Base-by-base conservation (phyloP, 2,329 filamentous ascomycete genomes). In the Stachybotrys echinatus region DNA sequence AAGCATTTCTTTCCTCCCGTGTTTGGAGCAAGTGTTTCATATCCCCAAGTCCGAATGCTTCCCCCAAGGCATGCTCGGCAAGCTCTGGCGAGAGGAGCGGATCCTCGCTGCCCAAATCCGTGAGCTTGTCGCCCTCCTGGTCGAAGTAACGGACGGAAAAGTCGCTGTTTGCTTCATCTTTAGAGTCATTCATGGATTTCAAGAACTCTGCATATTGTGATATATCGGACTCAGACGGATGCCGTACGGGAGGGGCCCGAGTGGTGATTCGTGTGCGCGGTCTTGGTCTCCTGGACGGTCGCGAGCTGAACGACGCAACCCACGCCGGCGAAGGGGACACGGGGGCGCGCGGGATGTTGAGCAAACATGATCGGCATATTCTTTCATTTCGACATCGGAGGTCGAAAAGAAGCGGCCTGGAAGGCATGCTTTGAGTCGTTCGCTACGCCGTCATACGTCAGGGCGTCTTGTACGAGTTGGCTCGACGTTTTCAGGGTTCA, bases 121-220 rank as follows among this genome's bases (percentile, higher is more conserved):
- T 57, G 10, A 57, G 54, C 7, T 59, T 56, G 23, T 62, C 55
- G 3, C 66, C 64, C 14, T 68, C 67, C 57, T 79, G 72, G 49
- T 81, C 75, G 52, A 77, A 81, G 57, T 70, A 79, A 8, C 71
- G 68, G 12, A 79, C 67, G 3, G 65, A 62, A 34, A 64, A 66
- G 17, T 60, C 52, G 6, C 53, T 48, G n/a, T 47, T 51, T 2
- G 47, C 48, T 12, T 52, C 45, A 12, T 57, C 54, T 12, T 54
- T 54, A 1, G 55, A 45, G 20, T 53, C 52, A 22, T 57, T 57
- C 22, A 67, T 49, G 3, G 58, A 57, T 38, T 58, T 54, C 14
- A 67, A 58, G 4, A 59, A 58, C 19, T 66, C 58, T 6, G 65
- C 39, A 21, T 66, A 62, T 6, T 62, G 51, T 38, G 52, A 52